Percentiles rank a stretch among this genome's conserved stretches.
phyloP scores from a whole-genome alignment of 257 asterid species.

The Solanum virginianum region DNA sequence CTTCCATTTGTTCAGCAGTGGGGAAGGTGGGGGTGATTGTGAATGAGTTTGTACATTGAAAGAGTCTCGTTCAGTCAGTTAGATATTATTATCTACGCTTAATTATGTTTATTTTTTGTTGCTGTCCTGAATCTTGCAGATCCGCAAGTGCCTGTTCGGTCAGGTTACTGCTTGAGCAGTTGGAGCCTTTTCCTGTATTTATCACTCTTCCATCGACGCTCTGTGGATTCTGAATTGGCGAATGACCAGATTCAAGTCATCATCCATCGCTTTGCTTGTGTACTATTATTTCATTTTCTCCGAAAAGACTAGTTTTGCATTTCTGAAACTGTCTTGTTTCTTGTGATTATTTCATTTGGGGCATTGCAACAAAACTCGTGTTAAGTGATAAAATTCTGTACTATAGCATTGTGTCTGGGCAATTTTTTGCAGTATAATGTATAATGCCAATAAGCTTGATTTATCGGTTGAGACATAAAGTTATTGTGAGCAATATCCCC shows the following conservation, averaged over 20 bases:
- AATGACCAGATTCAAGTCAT: background rate
- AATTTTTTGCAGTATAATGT: background rate
- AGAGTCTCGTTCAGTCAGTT: background rate
- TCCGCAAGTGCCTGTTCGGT: conserved; percentile 59
- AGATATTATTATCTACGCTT: background rate
- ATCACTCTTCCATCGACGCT: background rate
- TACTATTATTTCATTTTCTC: conserved; percentile 1
- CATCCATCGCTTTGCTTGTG: conserved; percentile 3
- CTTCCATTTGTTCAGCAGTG: background rate
- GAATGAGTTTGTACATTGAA: background rate
- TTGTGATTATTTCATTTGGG: background rate
- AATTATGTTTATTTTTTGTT: background rate
- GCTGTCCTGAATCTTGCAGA: conserved; percentile 32
- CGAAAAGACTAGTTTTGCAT: background rate
- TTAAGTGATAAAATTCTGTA: background rate
- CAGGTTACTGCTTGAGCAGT: conserved; percentile 41
- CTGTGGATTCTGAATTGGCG: conserved; percentile 8
- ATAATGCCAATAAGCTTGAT: background rate
- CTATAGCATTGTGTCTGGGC: background rate
- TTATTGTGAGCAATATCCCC: background rate
- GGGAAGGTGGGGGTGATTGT: background rate
- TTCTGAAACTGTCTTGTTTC: background rate
- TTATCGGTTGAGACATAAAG: background rate
- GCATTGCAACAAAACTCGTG: background rate
- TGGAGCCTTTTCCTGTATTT: conserved; percentile 1